phyloP scores from a whole-genome alignment of 2,329 filamentous ascomycete genomes.

The Monosporascus sp. region DNA sequence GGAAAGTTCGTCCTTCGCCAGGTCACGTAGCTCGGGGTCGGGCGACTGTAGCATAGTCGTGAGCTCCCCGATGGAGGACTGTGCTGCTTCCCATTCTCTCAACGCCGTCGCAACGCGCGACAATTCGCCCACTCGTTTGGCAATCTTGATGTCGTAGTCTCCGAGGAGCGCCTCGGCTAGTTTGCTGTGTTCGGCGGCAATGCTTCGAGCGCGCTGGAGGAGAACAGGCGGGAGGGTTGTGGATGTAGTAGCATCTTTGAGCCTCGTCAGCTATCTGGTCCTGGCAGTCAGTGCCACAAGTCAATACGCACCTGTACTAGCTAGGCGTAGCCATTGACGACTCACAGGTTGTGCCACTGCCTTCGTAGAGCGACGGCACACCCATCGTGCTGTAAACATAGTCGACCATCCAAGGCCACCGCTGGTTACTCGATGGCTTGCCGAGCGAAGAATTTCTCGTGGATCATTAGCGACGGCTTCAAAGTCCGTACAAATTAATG shows the following conservation, averaged over 20 bases:
- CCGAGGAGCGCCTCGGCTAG: constrained; percentile 46
- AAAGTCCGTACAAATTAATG: too few relatives aligned
- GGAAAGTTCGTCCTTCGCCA: constrained; percentile 79
- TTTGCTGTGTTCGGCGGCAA: constrained; percentile 52
- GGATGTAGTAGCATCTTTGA: constrained; percentile 18
- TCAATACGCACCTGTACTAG: constrained; percentile 36
- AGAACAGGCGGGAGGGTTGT: constrained; percentile 45
- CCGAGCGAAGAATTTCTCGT: too few relatives aligned
- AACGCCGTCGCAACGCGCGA: constrained; percentile 52
- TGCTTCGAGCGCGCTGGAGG: constrained; percentile 52
- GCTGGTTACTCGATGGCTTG: too few relatives aligned
- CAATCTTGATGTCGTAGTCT: constrained; percentile 51
- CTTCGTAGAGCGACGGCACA: constrained; percentile 45
- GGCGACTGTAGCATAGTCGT: constrained; percentile 42
- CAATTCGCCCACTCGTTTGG: constrained; percentile 57
- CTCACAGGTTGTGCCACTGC: constrained; percentile 25
- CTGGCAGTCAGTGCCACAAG: too few relatives aligned
- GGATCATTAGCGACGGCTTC: too few relatives aligned
- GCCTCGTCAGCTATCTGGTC: too few relatives aligned
- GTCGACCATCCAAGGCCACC: constrained; percentile 7
- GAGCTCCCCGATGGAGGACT: constrained; percentile 49
- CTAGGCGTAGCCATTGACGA: constrained; percentile 31
- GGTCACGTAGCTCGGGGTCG: constrained; percentile 65
- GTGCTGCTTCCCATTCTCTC: constrained; percentile 51
- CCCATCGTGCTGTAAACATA: constrained; percentile 40